Evolutionary conservation across 768 basidiomycete species (phyloP), one percentile per base, ranked within the genome.

Genomic region (Pleurotus salmoneostramineus): DNA sequence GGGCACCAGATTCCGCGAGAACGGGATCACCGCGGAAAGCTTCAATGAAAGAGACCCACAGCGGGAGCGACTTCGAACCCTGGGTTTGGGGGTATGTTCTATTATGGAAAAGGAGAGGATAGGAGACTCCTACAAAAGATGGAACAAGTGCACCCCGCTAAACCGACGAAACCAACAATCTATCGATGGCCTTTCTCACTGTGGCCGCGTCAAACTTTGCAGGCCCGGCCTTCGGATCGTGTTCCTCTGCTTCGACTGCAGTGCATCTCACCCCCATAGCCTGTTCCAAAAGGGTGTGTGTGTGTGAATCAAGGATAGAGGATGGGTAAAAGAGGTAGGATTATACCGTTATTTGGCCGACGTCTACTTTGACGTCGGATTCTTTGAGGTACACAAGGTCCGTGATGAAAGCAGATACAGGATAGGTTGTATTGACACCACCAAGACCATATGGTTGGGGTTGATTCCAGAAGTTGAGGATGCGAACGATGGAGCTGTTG

Each of bases 341-440:
- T 27, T 27, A 27, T 64, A 93, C 94, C 44, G 80, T 80, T 48
- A 95, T 80, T 7, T 69, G 71, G 47, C 69, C 67, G 40, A 77
- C 74, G 66, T 96, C 87, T 21, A 96, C 83, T 0, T 70, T 61
- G 6, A 97, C 81, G 6, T 66, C 65, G 3, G 85, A 81, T 2
- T 81, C 86, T 64, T 83, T 79, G 7, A 95, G 77, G 71, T 89
- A 88, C 3, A 95, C 83, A 31, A 97, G 69, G 70, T 96, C 93
- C 4, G 92, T 94, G 59, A 97, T 75, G 66, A 94, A 92, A 0
- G 90, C 88, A 14, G 89, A 89, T 4, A 84, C 71, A 4, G 91
- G 91, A 64, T 89, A 91, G 15, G 77, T 81, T 3, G 84, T 86
- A 48, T 72, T 77, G 8, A 77, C 78, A 65, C 80, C 78, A n/a